phyloP scores from a whole-genome alignment of 2,329 filamentous ascomycete species.

The Monilinia polystroma region DNA sequence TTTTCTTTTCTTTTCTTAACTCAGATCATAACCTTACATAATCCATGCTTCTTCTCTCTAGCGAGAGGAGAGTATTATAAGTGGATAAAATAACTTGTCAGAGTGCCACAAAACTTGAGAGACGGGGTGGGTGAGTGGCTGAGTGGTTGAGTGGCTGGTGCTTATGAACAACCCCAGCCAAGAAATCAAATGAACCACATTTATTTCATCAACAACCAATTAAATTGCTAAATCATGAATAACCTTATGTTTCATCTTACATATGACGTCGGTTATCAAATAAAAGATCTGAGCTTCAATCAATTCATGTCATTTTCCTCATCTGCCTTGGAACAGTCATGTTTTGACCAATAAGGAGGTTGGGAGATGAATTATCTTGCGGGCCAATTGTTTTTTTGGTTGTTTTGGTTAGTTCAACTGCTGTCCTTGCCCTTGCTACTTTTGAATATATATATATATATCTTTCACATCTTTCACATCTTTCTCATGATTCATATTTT shows the following conservation, averaged over 20 bases:
- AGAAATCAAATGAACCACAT: background rate
- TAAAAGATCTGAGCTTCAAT: background rate
- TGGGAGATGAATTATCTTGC: conserved; percentile 1
- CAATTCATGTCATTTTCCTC: background rate
- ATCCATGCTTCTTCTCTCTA: too few relatives aligned
- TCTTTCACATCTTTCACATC: background rate
- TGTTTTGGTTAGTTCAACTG: background rate
- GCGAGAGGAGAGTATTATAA: too few relatives aligned
- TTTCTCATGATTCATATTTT: background rate
- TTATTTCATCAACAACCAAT: conserved; percentile 1
- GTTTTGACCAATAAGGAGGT: background rate
- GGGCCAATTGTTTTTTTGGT: background rate
- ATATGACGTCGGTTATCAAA: background rate
- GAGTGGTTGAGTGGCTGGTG: too few relatives aligned
- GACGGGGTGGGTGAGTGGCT: too few relatives aligned
- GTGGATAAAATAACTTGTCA: too few relatives aligned
- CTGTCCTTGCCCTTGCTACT: too few relatives aligned
- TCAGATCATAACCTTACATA: too few relatives aligned
- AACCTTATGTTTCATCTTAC: background rate
- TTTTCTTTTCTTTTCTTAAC: too few relatives aligned
- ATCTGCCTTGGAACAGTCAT: conserved; percentile 1
- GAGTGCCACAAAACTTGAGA: too few relatives aligned
- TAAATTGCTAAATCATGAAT: background rate
- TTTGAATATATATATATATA: background rate
- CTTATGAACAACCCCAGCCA: background rate